phyloP scores from a whole-genome alignment of 2,329 filamentous ascomycete species.

The Fusarium globosum region DNA sequence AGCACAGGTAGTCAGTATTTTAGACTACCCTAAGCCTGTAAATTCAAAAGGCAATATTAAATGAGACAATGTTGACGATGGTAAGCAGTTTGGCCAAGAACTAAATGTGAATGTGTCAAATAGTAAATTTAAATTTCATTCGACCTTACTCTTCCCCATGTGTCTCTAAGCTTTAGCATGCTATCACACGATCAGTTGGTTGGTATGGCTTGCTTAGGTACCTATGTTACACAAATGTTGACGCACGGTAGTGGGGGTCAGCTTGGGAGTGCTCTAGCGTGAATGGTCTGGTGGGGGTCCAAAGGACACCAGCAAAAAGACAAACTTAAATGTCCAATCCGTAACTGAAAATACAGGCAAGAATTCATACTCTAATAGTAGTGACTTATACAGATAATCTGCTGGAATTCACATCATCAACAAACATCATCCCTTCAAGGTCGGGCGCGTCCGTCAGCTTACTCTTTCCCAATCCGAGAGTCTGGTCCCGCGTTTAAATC shows the following conservation, averaged over 20 bases:
- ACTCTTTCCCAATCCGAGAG: background rate
- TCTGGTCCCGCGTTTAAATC: conserved; percentile 18
- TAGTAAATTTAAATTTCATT: too few species aligned
- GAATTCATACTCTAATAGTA: background rate
- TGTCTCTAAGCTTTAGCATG: background rate
- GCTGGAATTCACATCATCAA: background rate
- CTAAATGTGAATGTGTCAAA: rapidly evolving
- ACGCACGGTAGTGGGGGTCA: background rate
- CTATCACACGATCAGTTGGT: rapidly evolving
- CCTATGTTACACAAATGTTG: background rate
- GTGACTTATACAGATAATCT: background rate
- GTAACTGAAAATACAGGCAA: background rate
- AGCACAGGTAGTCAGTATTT: background rate
- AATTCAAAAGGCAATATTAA: background rate
- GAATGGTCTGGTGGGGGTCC: background rate
- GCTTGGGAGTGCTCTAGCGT: background rate
- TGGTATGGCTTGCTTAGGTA: background rate
- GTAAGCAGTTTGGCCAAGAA: background rate
- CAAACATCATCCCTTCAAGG: background rate
- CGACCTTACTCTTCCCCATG: too few species aligned
- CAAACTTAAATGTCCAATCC: background rate
- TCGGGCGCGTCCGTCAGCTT: background rate
- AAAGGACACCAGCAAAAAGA: background rate
- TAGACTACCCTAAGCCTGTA: background rate
- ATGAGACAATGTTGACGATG: background rate